Evolutionary conservation across 2,329 filamentous ascomycete species (phyloP).

Genomic region (Colletotrichum eremochloae): DNA sequence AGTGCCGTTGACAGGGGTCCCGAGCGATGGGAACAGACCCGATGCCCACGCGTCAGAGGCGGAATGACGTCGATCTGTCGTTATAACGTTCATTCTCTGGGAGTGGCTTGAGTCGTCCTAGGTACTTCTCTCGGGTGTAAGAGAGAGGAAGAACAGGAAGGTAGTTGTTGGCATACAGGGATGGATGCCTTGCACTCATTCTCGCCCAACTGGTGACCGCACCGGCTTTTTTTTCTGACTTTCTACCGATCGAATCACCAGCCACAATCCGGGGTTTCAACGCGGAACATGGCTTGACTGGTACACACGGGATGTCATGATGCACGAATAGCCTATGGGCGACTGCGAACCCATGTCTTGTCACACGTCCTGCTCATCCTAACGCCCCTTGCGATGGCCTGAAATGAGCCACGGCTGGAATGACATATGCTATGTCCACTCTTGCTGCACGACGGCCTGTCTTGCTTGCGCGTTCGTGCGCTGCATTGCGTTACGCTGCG

Average conservation of each 20-base stretch:
- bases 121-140: neutral
- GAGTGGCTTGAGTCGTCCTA: neutral
- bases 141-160: too few relatives aligned
- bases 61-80: constrained; percentile 35
- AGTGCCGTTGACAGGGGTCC: constrained; percentile 29
- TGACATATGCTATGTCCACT: constrained; percentile 34
- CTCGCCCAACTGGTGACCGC: neutral
- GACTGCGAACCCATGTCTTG: neutral
- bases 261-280: constrained; percentile 30
- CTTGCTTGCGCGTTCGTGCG: constrained; percentile 9
- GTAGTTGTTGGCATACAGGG: neutral
- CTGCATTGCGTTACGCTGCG: neutral
- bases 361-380: neutral
- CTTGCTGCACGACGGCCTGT: neutral
- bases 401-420: constrained; percentile 16
- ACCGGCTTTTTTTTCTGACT: neutral
- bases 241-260: constrained; percentile 14
- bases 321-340: too few relatives aligned
- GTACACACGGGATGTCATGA: neutral
- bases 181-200: neutral
- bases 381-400: too few relatives aligned
- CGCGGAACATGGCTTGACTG: too few relatives aligned
- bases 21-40: constrained; percentile 25
- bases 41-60: constrained; percentile 33
- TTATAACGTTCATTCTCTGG: neutral